Evolutionary conservation across 148 eudicot genomes (phyloP), one percentile per base, ranked within the genome.

Genomic region (Dianthus caryophyllus): DNA sequence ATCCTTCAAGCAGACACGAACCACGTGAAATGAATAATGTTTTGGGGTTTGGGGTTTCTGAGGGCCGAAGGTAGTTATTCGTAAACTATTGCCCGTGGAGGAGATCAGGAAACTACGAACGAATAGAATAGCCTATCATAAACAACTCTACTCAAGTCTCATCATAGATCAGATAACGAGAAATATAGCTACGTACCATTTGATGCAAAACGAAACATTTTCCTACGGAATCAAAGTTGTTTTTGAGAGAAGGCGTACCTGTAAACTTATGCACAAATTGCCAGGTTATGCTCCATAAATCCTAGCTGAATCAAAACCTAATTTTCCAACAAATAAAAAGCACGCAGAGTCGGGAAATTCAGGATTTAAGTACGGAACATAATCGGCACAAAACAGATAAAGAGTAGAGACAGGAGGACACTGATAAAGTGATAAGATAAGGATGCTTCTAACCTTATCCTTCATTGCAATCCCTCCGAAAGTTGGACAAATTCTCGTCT

Each of bases 261-360:
- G 89, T 27, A 87, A 68, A 64, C 79, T 87, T 73, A 93, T 87
- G 74, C 76, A 75, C 71, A 89, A 79, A 75, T 64, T 82, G 69
- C 96, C 94, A 57, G 98, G 77, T 71, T 77, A 81, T 60, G 79
- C 71, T 76, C 96, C 96, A 44, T 84, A 77, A 79, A 89, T 89
- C 52, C 97, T 96, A 79, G 87, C 96, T 81, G 89, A 76, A 77
- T 92, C 97, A 71, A 89, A 85, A 30, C 97, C 97, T 92, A 74
- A 55, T 44, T 65, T 55, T 33, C 38, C 68, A 68, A 63, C 71
- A 59, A 65, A 56, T 13, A 36, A 36, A 56, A 26, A 26, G 1
- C 50, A 53, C 18, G 47, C 4, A 62, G 50, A 69, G 39, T 6
- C 13, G 52, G 4, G 15, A 5, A 41, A 16, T 62, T 74, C 49